phyloP scores from a whole-genome alignment of 768 basidiomycete genomes.

The Cantharellus anzutake region DNA sequence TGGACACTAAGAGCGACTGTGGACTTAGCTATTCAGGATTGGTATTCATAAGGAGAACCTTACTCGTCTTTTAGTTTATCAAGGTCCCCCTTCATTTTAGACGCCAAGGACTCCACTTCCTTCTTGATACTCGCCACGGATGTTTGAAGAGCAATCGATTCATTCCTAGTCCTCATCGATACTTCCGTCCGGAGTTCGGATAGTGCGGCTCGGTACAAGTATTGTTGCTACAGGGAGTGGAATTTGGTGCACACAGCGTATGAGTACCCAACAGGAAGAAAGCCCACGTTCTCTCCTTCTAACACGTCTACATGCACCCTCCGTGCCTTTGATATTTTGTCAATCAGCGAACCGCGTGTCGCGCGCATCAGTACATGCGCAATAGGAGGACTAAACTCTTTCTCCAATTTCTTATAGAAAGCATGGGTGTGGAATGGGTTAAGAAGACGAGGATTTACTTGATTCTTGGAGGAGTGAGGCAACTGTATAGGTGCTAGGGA shows the following conservation, averaged over 20 bases:
- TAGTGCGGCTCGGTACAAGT: slow-evolving; percentile 83
- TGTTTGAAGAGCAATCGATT: slow-evolving; percentile 63
- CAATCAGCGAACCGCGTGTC: slow-evolving; percentile 58
- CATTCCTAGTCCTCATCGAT: slow-evolving; percentile 63
- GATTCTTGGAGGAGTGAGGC: too few species aligned
- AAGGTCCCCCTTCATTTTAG: slow-evolving; percentile 89
- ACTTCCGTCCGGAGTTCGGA: slow-evolving; percentile 80
- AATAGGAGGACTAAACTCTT: slow-evolving; percentile 51
- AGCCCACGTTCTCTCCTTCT: slow-evolving; percentile 64
- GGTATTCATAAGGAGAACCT: slow-evolving; percentile 15
- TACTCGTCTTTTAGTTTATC: slow-evolving; percentile 84
- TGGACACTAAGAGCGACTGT: slow-evolving; percentile 45
- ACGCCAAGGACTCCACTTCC: slow-evolving; percentile 69
- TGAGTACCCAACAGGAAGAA: not conserved
- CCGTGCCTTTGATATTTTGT: slow-evolving; percentile 50
- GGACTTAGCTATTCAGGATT: not conserved
- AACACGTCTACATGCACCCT: slow-evolving; percentile 54
- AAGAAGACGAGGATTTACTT: not conserved
- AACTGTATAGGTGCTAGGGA: not conserved
- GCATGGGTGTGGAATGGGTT: slow-evolving; percentile 63
- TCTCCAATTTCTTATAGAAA: slow-evolving; percentile 53
- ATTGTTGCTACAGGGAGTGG: slow-evolving; percentile 52
- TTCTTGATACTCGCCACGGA: slow-evolving; percentile 57
- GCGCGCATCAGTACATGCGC: slow-evolving; percentile 72
- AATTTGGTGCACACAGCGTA: not conserved